Base-by-base conservation (phyloP, 2,329 filamentous ascomycete genomes). In the Colletotrichum tanaceti region DNA sequence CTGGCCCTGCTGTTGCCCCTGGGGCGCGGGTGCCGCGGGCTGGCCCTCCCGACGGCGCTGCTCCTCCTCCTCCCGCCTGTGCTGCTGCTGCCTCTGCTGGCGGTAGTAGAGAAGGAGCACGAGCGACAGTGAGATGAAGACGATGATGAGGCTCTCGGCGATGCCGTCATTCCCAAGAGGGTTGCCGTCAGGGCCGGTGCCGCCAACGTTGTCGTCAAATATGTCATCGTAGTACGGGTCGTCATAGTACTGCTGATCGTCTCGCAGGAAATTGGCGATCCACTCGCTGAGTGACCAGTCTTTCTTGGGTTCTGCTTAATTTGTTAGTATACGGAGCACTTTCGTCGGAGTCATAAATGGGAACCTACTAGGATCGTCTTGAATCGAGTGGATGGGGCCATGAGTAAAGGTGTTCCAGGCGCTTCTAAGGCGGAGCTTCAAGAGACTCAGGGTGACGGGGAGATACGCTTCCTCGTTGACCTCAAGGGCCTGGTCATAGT, bases 351-450 rank as follows among this genome's bases (percentile, higher is more conserved):
- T 43, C 9, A 16, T 32, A 41, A 52, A 16, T 16, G 14, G 14
- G 20, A 79, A 79, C 88, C 83, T 87, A 95, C 93, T 86, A 74
- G 92, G 91, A 71, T 98, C 95, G 72, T 97, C 93, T 74, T 93
- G 91, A 58, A 98, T 98, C 18, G 92, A 93, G 75, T 98, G 97
- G 71, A 98, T 88, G 22, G 91, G 89, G n/a, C 96, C 96, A 75
- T 94, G 89, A 0, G 93, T 97, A 71, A 98, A 83, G 0, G 91
- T 94, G 74, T 98, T 98, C 96, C 96, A 99, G 74, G 93, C 96
- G 77, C 93, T 97, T 68, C 94, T 88, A 60, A 91, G 82, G 13
- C 95, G 86, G 68, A 99, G 84, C 78, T 97, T 97, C 71, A 97
- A 84, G 57, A 99, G 82, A 71, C 93, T 95, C 38, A 99, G 82